Percentiles rank a stretch among this genome's conserved stretches.
Conservation (phyloP, 176 grass and related monocot species). For the Eragrostis nindensis region DNA sequence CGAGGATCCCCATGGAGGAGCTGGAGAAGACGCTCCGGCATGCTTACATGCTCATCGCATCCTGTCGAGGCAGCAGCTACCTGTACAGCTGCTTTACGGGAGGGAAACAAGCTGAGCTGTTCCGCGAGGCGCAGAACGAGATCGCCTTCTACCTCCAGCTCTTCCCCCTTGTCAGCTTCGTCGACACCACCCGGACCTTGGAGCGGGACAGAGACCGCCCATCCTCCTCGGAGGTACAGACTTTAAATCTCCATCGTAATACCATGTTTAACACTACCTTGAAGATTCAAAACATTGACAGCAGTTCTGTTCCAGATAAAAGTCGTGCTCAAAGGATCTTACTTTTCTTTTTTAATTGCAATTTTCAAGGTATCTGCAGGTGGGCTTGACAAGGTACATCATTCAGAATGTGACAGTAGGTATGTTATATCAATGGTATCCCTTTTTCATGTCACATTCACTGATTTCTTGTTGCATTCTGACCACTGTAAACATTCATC, state of each 20-base stretch:
- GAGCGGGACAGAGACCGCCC: slow-evolving; percentile 28
- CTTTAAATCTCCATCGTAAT: too few species aligned
- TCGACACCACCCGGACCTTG: slow-evolving; percentile 53
- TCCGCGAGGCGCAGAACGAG: slow-evolving; percentile 64
- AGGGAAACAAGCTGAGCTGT: slow-evolving; percentile 52
- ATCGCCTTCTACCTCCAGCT: slow-evolving; percentile 73
- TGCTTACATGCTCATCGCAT: slow-evolving; percentile 50
- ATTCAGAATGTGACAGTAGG: not conserved
- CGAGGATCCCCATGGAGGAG: slow-evolving; percentile 69
- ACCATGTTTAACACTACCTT: too few species aligned
- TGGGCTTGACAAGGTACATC: not conserved
- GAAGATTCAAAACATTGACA: too few species aligned
- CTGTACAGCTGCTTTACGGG: slow-evolving; percentile 57
- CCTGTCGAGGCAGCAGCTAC: slow-evolving; percentile 62
- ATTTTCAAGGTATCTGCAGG: not conserved
- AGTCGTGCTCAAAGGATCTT: too few species aligned
- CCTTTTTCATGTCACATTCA: not conserved
- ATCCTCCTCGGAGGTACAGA: slow-evolving; percentile 9
- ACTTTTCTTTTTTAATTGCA: too few species aligned
- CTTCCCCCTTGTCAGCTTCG: slow-evolving; percentile 73
- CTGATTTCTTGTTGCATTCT: not conserved
- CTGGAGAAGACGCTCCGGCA: slow-evolving; percentile 63
- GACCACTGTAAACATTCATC: too few species aligned
- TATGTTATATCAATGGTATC: not conserved
- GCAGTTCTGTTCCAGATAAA: too few species aligned